Base-by-base conservation (phyloP, 176 grass and related monocot genomes). In the Zizania latifolia region DNA sequence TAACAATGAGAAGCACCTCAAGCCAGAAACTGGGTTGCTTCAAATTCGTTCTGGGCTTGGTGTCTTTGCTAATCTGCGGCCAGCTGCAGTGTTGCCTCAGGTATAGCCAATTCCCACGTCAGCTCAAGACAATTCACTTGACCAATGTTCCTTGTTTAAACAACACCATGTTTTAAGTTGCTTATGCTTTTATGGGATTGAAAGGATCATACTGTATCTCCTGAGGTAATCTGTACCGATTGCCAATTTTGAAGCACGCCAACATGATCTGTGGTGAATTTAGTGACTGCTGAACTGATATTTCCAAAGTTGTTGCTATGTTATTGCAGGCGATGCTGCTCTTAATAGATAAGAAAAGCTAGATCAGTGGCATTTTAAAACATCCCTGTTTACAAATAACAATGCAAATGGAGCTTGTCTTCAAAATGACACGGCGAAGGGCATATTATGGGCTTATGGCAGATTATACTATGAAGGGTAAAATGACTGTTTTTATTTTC, bases 1-100 rank as follows among this genome's bases (percentile, higher is more conserved):
- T 85, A 93, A 85, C 23, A 92, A 94, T 23, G 91, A 98, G 89
- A 94, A 98, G 89, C 86, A 98, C 63, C 86, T 98, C 65, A 94
- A 94, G 71, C 94, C 94, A 0, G 91, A 92, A 81, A 98, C 94
- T 0, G 94, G 90, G 36, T 76, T 98, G 71, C 91, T 98, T 48
- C 89, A 89, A 50, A 75, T 98, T 23, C 86, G 91, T 19, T 81
- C 88, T 0, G 94, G 81, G 17, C 91, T 98, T 1, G 84, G 81
- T 8, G 88, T 94, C 6, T 94, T 92, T 70, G 94, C 94, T 28
- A 98, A 98, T 79, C 81, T 98, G 58, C 86, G 91, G 53, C 89
- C 94, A 48, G 94, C 94, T 68, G 17, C 68, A 1, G 94, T 98
- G 28, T 79, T 98, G 73, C 94, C 94, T 0, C 91, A 92, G 82